Conservation (phyloP, 75 land plant genomes). For the Cryptomeria japonica region DNA sequence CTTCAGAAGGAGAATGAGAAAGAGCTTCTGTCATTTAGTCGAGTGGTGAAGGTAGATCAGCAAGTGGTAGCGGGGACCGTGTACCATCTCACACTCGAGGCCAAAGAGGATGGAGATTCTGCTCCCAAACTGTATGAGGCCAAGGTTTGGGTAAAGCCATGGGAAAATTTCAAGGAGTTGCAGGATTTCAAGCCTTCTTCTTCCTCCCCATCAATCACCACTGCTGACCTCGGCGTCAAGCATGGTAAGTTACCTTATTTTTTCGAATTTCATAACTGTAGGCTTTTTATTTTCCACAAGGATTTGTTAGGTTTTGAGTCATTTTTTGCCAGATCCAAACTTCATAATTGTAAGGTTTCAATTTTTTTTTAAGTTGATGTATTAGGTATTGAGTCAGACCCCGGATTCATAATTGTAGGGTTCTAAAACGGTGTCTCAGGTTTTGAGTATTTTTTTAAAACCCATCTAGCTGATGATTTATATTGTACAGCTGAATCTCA, state of each 20-base stretch:
- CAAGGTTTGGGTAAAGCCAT: constrained; percentile 82
- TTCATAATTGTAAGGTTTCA: too few relatives aligned
- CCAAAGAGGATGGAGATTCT: constrained; percentile 21
- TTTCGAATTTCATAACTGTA: too few relatives aligned
- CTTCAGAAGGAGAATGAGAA: not conserved
- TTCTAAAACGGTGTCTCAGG: too few relatives aligned
- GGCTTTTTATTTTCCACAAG: too few relatives aligned
- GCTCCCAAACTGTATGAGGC: constrained; percentile 68
- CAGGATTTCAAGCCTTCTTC: constrained; percentile 56
- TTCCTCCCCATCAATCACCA: constrained; percentile 12
- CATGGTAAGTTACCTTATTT: constrained; percentile 4
- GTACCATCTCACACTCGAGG: constrained; percentile 68
- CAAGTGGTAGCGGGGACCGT: constrained; percentile 79
- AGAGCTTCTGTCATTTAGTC: constrained; percentile 17
- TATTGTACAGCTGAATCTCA: too few relatives aligned
- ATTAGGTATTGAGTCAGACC: too few relatives aligned
- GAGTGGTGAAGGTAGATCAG: constrained; percentile 53
- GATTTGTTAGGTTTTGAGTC: too few relatives aligned
- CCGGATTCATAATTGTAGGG: too few relatives aligned
- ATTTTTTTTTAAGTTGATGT: too few relatives aligned
- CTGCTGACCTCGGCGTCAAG: constrained; percentile 30
- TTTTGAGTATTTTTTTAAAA: too few relatives aligned
- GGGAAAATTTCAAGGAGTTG: constrained; percentile 73
- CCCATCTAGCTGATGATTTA: too few relatives aligned
- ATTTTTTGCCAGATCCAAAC: too few relatives aligned